Conservation (phyloP, 306 rosid species). For the Erythrophleum fordii region DNA sequence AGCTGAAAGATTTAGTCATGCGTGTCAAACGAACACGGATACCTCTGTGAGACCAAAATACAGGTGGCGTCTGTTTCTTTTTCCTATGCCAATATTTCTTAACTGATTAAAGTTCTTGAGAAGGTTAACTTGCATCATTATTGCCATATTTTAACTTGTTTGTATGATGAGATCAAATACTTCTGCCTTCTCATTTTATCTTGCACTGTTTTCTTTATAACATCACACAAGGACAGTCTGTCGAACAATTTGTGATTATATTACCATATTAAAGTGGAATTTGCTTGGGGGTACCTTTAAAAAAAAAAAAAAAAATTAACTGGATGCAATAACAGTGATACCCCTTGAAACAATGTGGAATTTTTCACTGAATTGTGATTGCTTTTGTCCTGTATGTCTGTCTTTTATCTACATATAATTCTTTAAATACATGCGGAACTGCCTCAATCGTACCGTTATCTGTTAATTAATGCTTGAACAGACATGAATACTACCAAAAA, state of each 20-base stretch:
- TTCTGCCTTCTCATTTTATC: background rate
- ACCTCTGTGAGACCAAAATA: conserved; percentile 50
- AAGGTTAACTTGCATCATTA: background rate
- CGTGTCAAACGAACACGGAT: conserved; percentile 26
- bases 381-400: background rate
- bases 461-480: conserved; percentile 46
- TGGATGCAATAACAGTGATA: background rate
- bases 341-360: background rate
- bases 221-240: background rate
- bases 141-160: conserved; percentile 11
- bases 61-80: conserved; percentile 44
- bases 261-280: background rate
- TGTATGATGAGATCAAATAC: conserved; percentile 5
- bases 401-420: background rate
- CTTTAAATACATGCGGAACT: conserved; percentile 4
- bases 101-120: background rate
- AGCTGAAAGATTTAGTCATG: conserved; percentile 29
- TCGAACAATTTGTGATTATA: background rate
- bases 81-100: conserved; percentile 1
- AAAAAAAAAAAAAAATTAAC: too few relatives aligned
- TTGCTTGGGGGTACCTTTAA: conserved; percentile 16
- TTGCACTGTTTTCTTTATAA: background rate
- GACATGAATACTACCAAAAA: conserved; percentile 94
- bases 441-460: conserved; percentile 27
- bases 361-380: conserved; percentile 24